Evolutionary conservation across 1,284 basidiomycete genomes (phyloP).

Genomic region (Dichomitus squalens): DNA sequence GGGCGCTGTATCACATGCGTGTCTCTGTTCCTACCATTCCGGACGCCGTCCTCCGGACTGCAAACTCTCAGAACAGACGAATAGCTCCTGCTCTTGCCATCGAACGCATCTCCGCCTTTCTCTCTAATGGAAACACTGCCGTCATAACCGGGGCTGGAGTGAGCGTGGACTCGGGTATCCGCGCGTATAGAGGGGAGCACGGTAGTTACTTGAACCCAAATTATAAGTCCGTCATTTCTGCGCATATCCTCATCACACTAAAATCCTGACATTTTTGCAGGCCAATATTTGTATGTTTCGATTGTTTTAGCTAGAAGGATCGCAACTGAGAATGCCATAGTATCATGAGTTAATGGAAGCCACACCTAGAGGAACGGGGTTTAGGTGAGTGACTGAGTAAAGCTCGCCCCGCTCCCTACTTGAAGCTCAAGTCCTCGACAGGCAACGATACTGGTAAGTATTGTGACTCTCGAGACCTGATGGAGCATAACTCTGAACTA

Average conservation of each 20-base stretch:
- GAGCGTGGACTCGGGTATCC: constrained; percentile 90
- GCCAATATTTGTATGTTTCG: constrained; percentile 27
- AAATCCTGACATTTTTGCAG: constrained; percentile 50
- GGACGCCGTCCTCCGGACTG: constrained; percentile 48
- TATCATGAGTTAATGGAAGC: constrained; percentile 84
- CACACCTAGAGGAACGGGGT: constrained; percentile 63
- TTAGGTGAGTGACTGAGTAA: constrained; percentile 47
- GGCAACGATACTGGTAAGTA: constrained; percentile 75
- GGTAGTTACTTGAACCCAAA: constrained; percentile 90
- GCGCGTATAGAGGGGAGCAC: constrained; percentile 84
- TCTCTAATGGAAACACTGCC: constrained; percentile 67
- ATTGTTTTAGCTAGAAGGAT: not conserved
- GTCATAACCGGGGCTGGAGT: constrained; percentile 90
- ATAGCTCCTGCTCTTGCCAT: constrained; percentile 59
- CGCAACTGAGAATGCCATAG: constrained; percentile 33
- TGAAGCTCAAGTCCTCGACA: constrained; percentile 27
- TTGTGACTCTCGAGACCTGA: no score
- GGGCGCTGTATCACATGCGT: constrained; percentile 54
- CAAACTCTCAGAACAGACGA: constrained; percentile 35
- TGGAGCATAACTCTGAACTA: not conserved
- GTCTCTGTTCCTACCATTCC: constrained; percentile 83
- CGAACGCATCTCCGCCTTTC: constrained; percentile 66
- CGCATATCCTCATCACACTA: constrained; percentile 41
- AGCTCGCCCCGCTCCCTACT: not conserved
- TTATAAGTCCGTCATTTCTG: constrained; percentile 66